Evolutionary conservation across 2,329 filamentous ascomycete genomes (phyloP), one percentile per base, ranked within the genome.

Genomic region (Gyromitra esculenta): DNA sequence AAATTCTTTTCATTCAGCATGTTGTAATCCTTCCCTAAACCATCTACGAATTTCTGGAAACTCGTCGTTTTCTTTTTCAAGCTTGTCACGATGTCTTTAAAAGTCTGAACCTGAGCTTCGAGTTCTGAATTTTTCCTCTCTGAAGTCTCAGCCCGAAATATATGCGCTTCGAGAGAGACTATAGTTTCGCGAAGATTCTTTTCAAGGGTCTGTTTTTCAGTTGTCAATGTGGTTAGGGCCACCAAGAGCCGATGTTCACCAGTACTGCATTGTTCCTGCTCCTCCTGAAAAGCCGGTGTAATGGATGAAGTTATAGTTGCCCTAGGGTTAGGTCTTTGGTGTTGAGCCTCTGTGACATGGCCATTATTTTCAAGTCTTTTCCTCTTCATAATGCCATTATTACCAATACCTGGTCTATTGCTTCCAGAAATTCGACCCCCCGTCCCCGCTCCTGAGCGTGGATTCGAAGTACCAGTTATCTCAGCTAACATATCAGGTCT

Each of bases 21-120:
- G 45, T 78, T 77, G 57, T 79, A 78, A 57, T 79, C 78, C 11
- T 71, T 63, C 2, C 78, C 78, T 18, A 79, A 43, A n/a, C 76
- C 78, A 37, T 74, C 68, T 9, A 77, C 37, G 68, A 78, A 79
- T 57, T 77, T 79, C 56, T 76, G 67, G 21, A 78, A 57, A 1
- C 69, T 64, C n/a, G 57, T 21, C 15, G 71, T 54, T 52, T 65
- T 78, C 50, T 76, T 76, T 41, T 73, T 75, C 8, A 79, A 21
- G 8, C 50, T 73, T 5, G 57, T 25, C 31, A 76, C 25, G 31
- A 64, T 73, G 13, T 78, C 74, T 52, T 41, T 72, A 50, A 65
- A 65, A 13, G 43, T 67, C 15, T 52, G 48, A 41, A 63, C 37
- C 39, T 73, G 72, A 5, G 21, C 39, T 67, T 78, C 52, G 15